These are phyloP conservation scores for Begonia fuchsioides DNA, from an alignment of 306 rosid genomes.

Conservation along the genomic window DNA sequence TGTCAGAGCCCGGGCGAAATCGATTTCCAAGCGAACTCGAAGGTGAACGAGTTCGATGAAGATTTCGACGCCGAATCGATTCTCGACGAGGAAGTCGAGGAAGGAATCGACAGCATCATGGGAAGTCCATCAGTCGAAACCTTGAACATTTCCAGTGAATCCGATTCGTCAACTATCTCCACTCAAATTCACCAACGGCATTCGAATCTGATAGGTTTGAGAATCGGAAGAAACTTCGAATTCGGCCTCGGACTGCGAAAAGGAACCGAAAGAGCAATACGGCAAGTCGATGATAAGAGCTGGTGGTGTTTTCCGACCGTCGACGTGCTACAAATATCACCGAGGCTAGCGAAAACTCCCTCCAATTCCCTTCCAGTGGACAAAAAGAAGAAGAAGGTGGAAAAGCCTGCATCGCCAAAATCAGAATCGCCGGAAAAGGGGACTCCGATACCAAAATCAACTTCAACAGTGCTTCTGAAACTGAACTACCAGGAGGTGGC, in stretches of 20 bases:
- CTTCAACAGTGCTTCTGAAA: constrained; percentile 40
- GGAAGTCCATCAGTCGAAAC: constrained; percentile 20
- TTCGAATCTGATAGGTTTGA: constrained; percentile 23
- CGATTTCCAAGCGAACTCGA: constrained; percentile 31
- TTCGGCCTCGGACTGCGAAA: constrained; percentile 27
- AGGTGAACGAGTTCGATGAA: constrained; percentile 25
- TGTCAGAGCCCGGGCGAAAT: constrained; percentile 55
- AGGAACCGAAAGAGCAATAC: constrained; percentile 37
- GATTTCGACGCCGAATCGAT: constrained; percentile 80
- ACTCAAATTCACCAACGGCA: neutral
- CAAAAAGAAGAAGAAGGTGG: constrained; percentile 20
- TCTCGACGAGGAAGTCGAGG: constrained; percentile 74
- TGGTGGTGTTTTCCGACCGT: constrained; percentile 87
- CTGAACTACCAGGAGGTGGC: constrained; percentile 68
- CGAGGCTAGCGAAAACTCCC: constrained; percentile 26
- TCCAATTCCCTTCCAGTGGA: constrained; percentile 4
- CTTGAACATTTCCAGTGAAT: too few species aligned
- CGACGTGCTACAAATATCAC: constrained; percentile 63
- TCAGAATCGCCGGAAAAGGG: constrained; percentile 10
- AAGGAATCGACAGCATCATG: constrained; percentile 85
- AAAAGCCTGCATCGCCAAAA: constrained; percentile 12
- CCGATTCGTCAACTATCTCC: too few species aligned
- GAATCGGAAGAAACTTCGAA: constrained; percentile 41
- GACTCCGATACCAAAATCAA: constrained; percentile 14
- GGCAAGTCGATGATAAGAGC: constrained; percentile 43